Evolutionary conservation across 306 rosid species (phyloP).

Genomic region (Acacia crassicarpa): DNA sequence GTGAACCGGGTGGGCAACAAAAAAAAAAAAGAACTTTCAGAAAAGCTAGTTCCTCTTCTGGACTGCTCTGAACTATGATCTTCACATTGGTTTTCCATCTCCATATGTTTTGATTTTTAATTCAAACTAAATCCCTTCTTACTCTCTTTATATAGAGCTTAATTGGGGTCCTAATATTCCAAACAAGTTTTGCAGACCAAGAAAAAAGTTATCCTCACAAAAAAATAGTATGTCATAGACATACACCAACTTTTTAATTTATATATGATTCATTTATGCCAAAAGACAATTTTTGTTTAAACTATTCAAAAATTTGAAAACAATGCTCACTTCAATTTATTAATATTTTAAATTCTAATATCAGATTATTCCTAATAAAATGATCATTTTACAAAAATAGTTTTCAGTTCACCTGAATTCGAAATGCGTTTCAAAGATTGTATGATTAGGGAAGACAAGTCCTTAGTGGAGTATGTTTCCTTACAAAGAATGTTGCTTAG

Average conservation of each 20-base stretch:
- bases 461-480: no score
- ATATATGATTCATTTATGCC: not conserved
- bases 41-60: constrained; percentile 47
- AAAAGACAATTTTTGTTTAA: not conserved
- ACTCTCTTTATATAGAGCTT: not conserved
- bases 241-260: no score
- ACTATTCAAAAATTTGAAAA: not conserved
- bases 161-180: not conserved
- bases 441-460: no score
- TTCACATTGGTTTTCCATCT: constrained; percentile 41
- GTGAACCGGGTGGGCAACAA: no score
- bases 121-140: not conserved
- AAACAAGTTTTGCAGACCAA: not conserved
- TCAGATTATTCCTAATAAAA: no score
- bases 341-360: not conserved
- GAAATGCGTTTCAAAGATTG: not conserved
- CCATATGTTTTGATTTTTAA: constrained; percentile 33
- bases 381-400: no score
- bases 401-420: not conserved
- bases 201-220: not conserved
- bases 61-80: constrained; percentile 18
- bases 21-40: no score
- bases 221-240: no score
- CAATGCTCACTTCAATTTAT: not conserved
- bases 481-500: no score